Base-by-base conservation (phyloP, 176 grass and related monocot species). In the Chrysopogon serrulatus region DNA sequence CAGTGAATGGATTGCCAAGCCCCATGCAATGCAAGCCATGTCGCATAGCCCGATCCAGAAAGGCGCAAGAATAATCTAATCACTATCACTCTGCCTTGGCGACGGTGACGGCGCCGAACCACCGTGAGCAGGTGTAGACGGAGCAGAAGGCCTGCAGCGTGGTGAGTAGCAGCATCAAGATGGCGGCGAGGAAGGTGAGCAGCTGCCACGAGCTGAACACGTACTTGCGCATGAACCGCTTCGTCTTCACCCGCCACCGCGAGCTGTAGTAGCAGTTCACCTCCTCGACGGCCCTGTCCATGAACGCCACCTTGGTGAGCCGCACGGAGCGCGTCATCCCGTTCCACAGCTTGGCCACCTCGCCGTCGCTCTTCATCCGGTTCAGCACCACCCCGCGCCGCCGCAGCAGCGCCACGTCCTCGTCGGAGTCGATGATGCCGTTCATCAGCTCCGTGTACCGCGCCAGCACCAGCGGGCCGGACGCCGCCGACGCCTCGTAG, bases 381-480 rank as follows among this genome's bases (percentile, higher is more conserved):
- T 97, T 97, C 69, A 89, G 65, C 51, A 94, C 63, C 82, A 97
- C 86, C 19, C 90, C 90, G 15, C 33, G 73, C 83, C 80, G 45
- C 57, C 95, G 79, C 26, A 97, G 83, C 77, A 88, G 34, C n/a
- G 86, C 84, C 49, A 91, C 95, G 82, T 97, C 95, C 30, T 86
- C 88, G 83, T 89, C 92, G 5, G 81, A 83, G 89, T 97, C 88
- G 71, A 97, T 87, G 79, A 97, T 92, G 12, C 95, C 92, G 78
- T 97, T 94, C 92, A 97, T 94, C 68, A 97, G 86, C 92, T 97
- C 90, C 21, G 92, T 97, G 79, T 94, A 97, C 82, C 92, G 42
- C 0, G 92, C 82, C 10, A 97, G 86, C 26, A 94, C 90, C 6
- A 92, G 79, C 16, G 95, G 95, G 7, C 92, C 95, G 0, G 80